phyloP scores from a whole-genome alignment of 225 moss, liverwort and hornwort genomes.

The Asterella californica region DNA sequence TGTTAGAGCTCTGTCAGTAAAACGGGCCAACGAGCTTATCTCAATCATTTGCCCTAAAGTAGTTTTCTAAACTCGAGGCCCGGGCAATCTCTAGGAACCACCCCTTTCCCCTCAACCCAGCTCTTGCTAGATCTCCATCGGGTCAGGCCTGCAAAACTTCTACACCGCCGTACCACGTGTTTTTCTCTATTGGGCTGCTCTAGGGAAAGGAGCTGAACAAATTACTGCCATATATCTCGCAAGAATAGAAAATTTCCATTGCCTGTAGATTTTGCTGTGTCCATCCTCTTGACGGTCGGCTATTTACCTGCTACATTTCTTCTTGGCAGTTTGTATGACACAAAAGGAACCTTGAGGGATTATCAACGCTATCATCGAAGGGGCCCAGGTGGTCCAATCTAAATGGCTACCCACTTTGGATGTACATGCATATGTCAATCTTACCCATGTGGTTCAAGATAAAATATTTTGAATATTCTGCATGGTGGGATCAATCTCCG shows the following conservation, averaged over 20 bases:
- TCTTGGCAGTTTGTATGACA: neutral
- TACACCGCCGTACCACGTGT: neutral
- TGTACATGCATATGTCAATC: no score
- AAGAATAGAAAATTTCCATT: no score
- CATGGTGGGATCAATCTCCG: neutral
- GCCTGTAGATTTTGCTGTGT: neutral
- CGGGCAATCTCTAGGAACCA: neutral
- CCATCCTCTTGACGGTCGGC: neutral
- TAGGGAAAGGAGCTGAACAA: no score
- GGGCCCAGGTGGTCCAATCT: neutral
- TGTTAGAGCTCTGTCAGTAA: neutral
- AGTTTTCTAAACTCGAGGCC: neutral
- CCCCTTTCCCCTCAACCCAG: neutral
- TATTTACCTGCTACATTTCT: neutral
- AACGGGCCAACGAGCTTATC: neutral
- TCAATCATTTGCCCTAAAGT: neutral
- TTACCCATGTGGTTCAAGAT: neutral
- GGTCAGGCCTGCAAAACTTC: neutral
- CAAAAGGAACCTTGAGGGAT: neutral
- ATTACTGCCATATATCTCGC: no score
- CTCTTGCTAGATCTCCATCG: neutral
- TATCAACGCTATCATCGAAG: neutral
- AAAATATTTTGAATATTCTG: neutral
- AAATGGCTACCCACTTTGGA: neutral
- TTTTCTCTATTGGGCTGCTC: neutral